phyloP scores from a whole-genome alignment of 73 alveolate genomes.

The Symbiodinium natans region DNA sequence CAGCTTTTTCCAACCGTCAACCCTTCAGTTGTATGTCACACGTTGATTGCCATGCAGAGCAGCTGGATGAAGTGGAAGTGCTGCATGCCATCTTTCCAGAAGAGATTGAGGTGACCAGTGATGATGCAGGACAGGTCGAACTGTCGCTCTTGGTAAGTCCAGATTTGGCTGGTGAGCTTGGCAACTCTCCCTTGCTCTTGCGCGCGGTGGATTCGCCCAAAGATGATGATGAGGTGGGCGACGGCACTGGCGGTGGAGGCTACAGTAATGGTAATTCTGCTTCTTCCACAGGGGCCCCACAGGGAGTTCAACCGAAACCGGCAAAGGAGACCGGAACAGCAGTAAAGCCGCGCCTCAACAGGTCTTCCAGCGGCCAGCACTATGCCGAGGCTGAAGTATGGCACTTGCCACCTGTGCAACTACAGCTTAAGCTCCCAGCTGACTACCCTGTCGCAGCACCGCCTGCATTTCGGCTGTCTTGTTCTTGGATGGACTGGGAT shows the following conservation, averaged over 20 bases:
- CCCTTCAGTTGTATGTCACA: background rate
- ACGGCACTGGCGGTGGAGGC: background rate
- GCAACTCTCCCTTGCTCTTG: background rate
- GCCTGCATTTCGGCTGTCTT: slow-evolving; percentile 41
- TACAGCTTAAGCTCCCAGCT: slow-evolving; percentile 49
- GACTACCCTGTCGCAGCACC: slow-evolving; percentile 24
- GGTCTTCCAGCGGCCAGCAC: slow-evolving; percentile 32
- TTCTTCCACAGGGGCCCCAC: background rate
- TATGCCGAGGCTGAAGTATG: slow-evolving; percentile 48
- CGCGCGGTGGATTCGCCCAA: background rate
- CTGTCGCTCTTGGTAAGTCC: background rate
- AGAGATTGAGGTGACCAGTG: slow-evolving; percentile 46
- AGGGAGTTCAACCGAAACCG: background rate
- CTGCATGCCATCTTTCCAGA: slow-evolving; percentile 40
- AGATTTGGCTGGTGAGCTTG: background rate
- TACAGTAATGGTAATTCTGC: too few relatives aligned
- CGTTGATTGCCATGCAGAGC: slow-evolving; percentile 41
- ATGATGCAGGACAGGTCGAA: slow-evolving; percentile 33
- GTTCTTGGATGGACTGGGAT: slow-evolving; percentile 63
- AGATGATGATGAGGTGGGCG: background rate
- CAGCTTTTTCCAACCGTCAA: too few relatives aligned
- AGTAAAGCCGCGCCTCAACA: slow-evolving; percentile 9
- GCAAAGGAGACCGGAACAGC: background rate
- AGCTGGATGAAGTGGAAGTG: slow-evolving; percentile 73
- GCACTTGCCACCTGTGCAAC: slow-evolving; percentile 41